phyloP scores from a whole-genome alignment of 1,284 basidiomycete genomes.

The Moesziomyces aphidis region DNA sequence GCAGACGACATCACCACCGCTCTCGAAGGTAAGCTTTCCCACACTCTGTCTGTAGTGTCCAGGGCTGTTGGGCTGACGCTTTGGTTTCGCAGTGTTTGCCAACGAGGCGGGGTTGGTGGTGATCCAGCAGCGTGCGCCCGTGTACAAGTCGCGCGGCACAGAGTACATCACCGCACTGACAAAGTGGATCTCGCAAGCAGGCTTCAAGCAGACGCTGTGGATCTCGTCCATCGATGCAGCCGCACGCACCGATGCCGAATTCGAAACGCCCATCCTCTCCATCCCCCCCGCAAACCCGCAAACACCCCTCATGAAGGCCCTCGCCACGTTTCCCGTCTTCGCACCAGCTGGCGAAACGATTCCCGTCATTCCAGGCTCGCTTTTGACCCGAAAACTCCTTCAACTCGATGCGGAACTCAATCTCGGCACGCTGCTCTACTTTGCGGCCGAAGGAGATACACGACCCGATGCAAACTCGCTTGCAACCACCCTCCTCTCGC shows the following conservation, averaged over 20 bases:
- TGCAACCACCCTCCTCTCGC: constrained; percentile 15
- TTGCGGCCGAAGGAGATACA: constrained; percentile 61
- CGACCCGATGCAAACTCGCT: constrained; percentile 54
- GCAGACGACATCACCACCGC: constrained; percentile 22
- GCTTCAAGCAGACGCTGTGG: constrained; percentile 19
- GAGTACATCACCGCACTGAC: constrained; percentile 29
- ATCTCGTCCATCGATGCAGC: constrained; percentile 52
- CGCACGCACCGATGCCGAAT: constrained; percentile 51
- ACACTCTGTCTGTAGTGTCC: not conserved
- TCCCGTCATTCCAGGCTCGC: constrained; percentile 48
- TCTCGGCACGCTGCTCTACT: constrained; percentile 47
- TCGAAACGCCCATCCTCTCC: constrained; percentile 24
- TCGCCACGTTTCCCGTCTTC: constrained; percentile 10
- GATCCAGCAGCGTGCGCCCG: constrained; percentile 60
- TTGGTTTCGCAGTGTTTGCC: not conserved
- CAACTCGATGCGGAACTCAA: not conserved
- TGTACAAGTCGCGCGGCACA: constrained; percentile 35
- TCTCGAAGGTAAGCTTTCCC: constrained; percentile 20
- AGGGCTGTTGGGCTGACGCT: not conserved
- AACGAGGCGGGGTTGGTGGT: constrained; percentile 22
- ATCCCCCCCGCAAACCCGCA: constrained; percentile 30
- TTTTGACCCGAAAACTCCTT: constrained; percentile 39
- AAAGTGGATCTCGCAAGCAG: constrained; percentile 5
- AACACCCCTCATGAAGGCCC: constrained; percentile 4
- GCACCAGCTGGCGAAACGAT: constrained; percentile 5